A percentile compares a stretch with the other conserved stretches of the same genome.
Conservation (phyloP, 257 asterid genomes). For the Petrea volubilis region DNA sequence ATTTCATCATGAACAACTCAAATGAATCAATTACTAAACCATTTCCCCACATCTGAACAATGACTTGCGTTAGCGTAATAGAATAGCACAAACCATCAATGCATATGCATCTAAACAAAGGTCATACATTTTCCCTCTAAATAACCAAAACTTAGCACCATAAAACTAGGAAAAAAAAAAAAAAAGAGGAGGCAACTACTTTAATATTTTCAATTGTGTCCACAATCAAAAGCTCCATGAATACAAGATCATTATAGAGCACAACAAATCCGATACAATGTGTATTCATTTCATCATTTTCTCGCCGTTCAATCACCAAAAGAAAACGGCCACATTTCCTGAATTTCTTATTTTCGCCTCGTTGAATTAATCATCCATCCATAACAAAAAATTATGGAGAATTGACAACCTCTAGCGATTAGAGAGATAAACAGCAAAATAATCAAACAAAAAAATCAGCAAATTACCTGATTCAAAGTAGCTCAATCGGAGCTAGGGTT, state of each 20-base stretch:
- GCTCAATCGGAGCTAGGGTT: neutral
- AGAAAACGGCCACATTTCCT: neutral
- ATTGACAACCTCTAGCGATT: neutral
- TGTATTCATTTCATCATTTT: neutral
- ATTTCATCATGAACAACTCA: neutral
- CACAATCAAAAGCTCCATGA: neutral
- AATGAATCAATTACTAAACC: neutral
- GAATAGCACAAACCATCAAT: neutral
- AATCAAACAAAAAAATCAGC: neutral
- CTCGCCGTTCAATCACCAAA: neutral
- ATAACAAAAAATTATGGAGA: neutral
- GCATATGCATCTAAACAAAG: neutral
- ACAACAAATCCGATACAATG: neutral
- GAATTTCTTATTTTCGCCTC: neutral
- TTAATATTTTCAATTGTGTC: neutral
- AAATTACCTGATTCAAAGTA: conserved; percentile 1
- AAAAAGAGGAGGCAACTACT: neutral
- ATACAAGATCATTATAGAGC: neutral
- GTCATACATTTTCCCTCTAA: neutral
- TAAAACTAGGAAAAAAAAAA: neutral
- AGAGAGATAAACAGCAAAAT: no score
- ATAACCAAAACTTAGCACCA: neutral
- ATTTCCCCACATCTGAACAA: neutral
- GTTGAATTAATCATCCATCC: neutral
- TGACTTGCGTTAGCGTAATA: neutral